These are phyloP conservation scores for Anaeromyces robustus DNA, from an alignment of 192 early-diverging fungal species.

Conservation along the genomic window DNA sequence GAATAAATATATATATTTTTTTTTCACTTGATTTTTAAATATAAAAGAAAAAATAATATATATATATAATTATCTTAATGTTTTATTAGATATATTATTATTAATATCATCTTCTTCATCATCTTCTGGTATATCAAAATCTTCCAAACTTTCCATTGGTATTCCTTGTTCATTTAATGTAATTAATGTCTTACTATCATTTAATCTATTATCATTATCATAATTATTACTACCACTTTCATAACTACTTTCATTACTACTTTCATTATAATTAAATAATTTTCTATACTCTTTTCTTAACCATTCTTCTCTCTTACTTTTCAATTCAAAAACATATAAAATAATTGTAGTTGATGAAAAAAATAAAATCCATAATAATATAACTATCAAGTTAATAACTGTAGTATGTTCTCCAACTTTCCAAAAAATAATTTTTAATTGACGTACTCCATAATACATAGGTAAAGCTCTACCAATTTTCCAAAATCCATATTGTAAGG, in stretches of 20 bases:
- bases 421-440: neutral
- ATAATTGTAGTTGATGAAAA: neutral
- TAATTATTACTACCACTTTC: too few species aligned
- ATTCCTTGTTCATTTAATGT: neutral
- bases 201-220: neutral
- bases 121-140: neutral
- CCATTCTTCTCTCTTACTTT: neutral
- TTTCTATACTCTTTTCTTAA: neutral
- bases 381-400: neutral
- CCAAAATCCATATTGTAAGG: neutral
- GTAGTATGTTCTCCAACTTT: neutral
- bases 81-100: too few species aligned
- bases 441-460: neutral
- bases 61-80: too few species aligned
- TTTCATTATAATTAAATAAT: neutral
- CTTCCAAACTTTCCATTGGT: neutral
- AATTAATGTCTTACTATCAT: neutral
- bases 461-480: neutral
- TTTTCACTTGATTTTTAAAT: too few species aligned
- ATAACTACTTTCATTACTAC: neutral
- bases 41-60: too few species aligned
- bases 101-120: too few species aligned
- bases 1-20: too few species aligned
- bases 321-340: neutral
- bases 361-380: neutral